These are phyloP conservation scores for Solanum chilense DNA, from an alignment of 257 asterid species.

Conservation along the genomic window DNA sequence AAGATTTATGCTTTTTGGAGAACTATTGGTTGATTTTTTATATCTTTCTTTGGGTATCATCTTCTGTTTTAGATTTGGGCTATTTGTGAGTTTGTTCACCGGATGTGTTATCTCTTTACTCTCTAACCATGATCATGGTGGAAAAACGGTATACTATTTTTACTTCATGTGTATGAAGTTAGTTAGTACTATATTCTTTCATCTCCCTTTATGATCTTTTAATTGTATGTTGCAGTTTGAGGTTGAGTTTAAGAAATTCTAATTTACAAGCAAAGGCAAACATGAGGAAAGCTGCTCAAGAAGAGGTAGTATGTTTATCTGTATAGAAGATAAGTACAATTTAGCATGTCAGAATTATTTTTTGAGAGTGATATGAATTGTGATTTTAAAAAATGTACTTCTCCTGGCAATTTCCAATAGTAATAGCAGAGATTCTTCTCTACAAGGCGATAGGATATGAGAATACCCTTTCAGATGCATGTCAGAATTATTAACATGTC, in stretches of 20 bases:
- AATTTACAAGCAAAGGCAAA: conserved; percentile 88
- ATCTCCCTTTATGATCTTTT: neutral
- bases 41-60: neutral
- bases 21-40: neutral
- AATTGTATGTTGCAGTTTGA: conserved; percentile 33
- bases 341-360: neutral
- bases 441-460: conserved; percentile 75
- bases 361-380: too few species aligned
- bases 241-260: conserved; percentile 61
- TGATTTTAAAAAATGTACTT: conserved; percentile 8
- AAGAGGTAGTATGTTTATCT: conserved; percentile 46
- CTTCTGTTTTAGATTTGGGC: neutral
- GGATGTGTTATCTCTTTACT: neutral
- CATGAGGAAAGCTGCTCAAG: conserved; percentile 68
- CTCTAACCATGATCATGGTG: neutral
- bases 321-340: neutral
- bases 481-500: neutral
- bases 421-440: conserved; percentile 46
- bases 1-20: neutral
- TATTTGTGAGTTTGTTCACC: neutral
- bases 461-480: conserved; percentile 20
- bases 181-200: neutral
- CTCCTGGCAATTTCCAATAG: conserved; percentile 70
- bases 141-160: neutral
- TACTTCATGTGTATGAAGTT: neutral